phyloP scores from a whole-genome alignment of 352 stramenopile genomes.

The Globisporangium spiculum region DNA sequence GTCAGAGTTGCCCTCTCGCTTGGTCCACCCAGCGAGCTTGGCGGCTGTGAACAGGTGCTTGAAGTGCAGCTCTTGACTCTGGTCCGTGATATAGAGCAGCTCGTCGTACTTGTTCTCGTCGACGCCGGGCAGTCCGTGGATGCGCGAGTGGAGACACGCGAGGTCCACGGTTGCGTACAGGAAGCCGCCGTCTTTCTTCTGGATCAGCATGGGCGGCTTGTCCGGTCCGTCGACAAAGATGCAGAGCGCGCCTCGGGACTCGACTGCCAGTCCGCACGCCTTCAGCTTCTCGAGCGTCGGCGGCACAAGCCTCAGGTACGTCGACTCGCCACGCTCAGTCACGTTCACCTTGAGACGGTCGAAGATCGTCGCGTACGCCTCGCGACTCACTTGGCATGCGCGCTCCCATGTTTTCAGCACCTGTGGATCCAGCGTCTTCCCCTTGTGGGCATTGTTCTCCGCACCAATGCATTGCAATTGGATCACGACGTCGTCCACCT shows the following conservation, averaged over 20 bases:
- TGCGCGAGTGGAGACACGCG: conserved; percentile 65
- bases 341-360: conserved; percentile 64
- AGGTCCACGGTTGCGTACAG: conserved; percentile 81
- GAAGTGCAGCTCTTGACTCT: conserved; percentile 80
- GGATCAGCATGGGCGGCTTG: conserved; percentile 80
- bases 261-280: conserved; percentile 39
- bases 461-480: conserved; percentile 60
- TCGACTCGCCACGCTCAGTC: conserved; percentile 70
- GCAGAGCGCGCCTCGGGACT: conserved; percentile 63
- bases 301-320: conserved; percentile 62
- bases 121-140: conserved; percentile 65
- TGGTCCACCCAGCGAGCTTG: conserved; percentile 47
- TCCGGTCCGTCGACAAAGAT: conserved; percentile 70
- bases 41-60: conserved; percentile 71
- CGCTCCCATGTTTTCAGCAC: conserved; percentile 53
- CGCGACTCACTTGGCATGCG: conserved; percentile 69
- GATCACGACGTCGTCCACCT: conserved; percentile 67
- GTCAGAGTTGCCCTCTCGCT: conserved; percentile 14
- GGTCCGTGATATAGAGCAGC: conserved; percentile 80
- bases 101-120: conserved; percentile 72
- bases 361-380: conserved; percentile 66
- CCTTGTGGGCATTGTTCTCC: conserved; percentile 4
- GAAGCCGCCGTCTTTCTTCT: conserved; percentile 77
- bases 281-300: conserved; percentile 44
- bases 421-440: conserved; percentile 30